Evolutionary conservation across 441 rosid genomes (phyloP).

Genomic region (Heliophila coronopifolia): DNA sequence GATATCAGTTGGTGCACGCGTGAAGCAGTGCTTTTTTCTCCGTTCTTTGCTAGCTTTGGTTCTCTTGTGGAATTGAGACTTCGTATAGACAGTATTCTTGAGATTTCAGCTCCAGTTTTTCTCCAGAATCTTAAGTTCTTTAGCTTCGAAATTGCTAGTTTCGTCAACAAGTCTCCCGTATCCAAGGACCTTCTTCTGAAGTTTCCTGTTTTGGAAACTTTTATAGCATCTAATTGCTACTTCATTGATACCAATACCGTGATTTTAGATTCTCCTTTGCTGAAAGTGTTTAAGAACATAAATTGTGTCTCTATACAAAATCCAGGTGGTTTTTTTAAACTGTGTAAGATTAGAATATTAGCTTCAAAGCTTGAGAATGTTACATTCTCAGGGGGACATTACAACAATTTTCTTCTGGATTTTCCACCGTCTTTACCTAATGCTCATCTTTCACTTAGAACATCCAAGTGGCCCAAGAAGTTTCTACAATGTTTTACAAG

Average conservation of each 20-base stretch:
- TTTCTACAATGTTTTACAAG: conserved; percentile 17
- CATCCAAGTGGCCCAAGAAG: conserved; percentile 1
- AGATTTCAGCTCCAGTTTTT: conserved; percentile 3
- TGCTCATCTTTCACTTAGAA: conserved; percentile 13
- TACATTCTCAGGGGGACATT: neutral
- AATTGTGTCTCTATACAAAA: conserved; percentile 3
- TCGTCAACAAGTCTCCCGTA: conserved; percentile 15
- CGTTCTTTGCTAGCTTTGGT: neutral
- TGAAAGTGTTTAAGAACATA: conserved; percentile 8
- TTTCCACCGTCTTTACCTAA: conserved; percentile 15
- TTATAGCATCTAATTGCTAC: conserved; percentile 6
- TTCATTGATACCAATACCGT: conserved; percentile 9
- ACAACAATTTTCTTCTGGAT: neutral
- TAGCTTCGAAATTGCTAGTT: conserved; percentile 11
- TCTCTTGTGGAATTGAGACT: conserved; percentile 20
- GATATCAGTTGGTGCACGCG: conserved; percentile 1
- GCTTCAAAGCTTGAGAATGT: conserved; percentile 20
- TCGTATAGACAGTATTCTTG: conserved; percentile 4
- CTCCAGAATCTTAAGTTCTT: conserved; percentile 14
- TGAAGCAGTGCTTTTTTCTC: neutral
- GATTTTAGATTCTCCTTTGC: conserved; percentile 9
- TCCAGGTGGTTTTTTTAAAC: neutral
- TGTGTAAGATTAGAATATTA: conserved; percentile 8
- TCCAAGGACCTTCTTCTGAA: neutral
- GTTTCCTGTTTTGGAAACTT: conserved; percentile 22